Base-by-base conservation (phyloP, 2,329 filamentous ascomycete genomes). In the Grosmannia penicillata region DNA sequence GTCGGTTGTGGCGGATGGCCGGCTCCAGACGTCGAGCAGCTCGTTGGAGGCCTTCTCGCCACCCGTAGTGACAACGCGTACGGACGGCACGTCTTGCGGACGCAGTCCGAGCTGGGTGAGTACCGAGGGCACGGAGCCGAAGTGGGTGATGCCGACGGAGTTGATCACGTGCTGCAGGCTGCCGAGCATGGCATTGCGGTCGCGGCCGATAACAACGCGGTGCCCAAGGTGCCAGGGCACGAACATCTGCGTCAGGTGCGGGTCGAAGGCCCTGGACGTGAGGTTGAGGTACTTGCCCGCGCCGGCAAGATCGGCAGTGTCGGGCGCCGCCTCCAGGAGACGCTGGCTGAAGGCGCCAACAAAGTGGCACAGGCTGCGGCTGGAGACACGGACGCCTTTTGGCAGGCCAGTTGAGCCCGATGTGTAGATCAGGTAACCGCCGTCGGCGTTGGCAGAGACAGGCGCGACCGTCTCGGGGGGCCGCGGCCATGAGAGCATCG, bases 1-100 rank as follows among this genome's bases (percentile, higher is more conserved):
- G 57, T n/a, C n/a, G n/a, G n/a, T n/a, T n/a, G n/a, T n/a, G n/a
- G n/a, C n/a, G n/a, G 71, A 3, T 37, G 36, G 13, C 22, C 26
- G 7, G 72, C 73, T 1, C 24, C 29, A 72, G 78, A 2, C 59
- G 75, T 69, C 22, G 78, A 60, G 40, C 19, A 78, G 75, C 37
- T 77, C 74, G 49, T 75, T 71, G 45, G 73, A 75, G n/a, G 78
- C 56, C 43, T 70, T 66, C 47, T 80, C 75, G 7, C 75, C 75
- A 34, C 75, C 75, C 4, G 74, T 75, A 39, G 78, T 79, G 49
- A 80, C 76, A 3, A 78, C 69, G 21, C 73, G 68, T 3, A 80
- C 56, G 17, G 62, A 70, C 23, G 75, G 75, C 4, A 76, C 70
- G 42, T 78, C 68, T 19, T 71, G 61, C 6, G 73, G 75, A 29